Evolutionary conservation across 306 rosid genomes (phyloP).

Genomic region (Fragaria iinumae): DNA sequence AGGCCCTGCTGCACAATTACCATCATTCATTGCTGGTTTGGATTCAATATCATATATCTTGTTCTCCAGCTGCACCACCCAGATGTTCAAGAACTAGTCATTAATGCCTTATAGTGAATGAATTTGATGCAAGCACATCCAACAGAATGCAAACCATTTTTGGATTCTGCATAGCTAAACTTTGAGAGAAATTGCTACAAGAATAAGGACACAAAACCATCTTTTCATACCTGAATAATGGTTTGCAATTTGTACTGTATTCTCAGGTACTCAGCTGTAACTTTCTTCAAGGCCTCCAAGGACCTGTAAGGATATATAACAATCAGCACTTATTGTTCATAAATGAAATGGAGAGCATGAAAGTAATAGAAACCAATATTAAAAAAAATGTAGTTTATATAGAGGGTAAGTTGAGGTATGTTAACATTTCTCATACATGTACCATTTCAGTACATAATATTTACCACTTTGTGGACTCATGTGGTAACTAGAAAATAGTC

Average conservation of each 20-base stretch:
- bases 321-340: background rate
- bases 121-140: background rate
- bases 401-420: background rate
- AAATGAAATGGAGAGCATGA: background rate
- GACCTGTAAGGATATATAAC: conserved; percentile 6
- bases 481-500: too few relatives aligned
- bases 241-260: conserved; percentile 21
- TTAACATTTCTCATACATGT: too few relatives aligned
- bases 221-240: conserved; percentile 18
- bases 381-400: background rate
- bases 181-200: background rate
- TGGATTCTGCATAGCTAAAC: background rate
- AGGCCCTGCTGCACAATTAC: background rate
- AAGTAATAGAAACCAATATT: background rate
- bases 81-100: background rate
- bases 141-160: conserved; percentile 2
- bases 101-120: background rate
- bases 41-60: conserved; percentile 13
- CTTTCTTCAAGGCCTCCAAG: conserved; percentile 11
- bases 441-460: too few relatives aligned
- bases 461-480: too few relatives aligned
- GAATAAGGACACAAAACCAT: background rate
- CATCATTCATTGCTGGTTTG: background rate
- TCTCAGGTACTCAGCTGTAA: conserved; percentile 1
- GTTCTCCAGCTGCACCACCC: conserved; percentile 24